phyloP scores from a whole-genome alignment of 768 basidiomycete genomes.

The Auriscalpium microsporum region DNA sequence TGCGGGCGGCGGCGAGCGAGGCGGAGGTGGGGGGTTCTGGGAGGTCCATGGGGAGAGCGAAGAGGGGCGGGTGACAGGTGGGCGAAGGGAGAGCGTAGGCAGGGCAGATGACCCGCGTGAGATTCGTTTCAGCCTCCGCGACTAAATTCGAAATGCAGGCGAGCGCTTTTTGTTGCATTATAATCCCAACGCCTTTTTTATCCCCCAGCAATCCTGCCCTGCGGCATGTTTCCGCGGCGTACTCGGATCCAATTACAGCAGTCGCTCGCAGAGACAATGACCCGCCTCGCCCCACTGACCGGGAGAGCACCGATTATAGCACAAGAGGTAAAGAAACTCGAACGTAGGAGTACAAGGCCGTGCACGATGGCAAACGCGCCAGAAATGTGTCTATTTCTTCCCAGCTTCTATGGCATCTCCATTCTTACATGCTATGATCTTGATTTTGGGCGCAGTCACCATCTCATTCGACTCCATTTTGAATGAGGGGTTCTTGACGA shows the following conservation, averaged over 20 bases:
- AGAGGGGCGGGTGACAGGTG: slow-evolving; percentile 1
- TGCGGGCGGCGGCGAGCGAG: slow-evolving; percentile 44
- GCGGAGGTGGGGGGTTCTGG: slow-evolving; percentile 54
- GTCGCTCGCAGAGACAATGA: too few relatives aligned
- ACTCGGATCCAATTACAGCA: too few relatives aligned
- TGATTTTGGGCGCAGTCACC: slow-evolving; percentile 70
- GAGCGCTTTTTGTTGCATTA: too few relatives aligned
- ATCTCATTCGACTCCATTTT: slow-evolving; percentile 92
- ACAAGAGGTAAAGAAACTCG: too few relatives aligned
- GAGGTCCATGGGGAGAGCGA: slow-evolving; percentile 21
- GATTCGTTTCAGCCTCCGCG: background rate
- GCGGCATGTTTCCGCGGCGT: too few relatives aligned
- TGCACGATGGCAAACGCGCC: background rate
- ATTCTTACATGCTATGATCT: slow-evolving; percentile 98
- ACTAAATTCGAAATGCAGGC: too few relatives aligned
- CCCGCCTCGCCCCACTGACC: too few relatives aligned
- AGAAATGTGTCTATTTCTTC: slow-evolving; percentile 47
- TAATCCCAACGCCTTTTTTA: too few relatives aligned
- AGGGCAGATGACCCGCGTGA: background rate
- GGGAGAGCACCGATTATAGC: too few relatives aligned
- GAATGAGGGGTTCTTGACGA: slow-evolving; percentile 85
- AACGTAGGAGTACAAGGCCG: background rate
- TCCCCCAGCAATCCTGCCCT: too few relatives aligned
- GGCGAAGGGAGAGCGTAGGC: background rate
- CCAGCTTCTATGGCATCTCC: slow-evolving; percentile 79